phyloP scores from a whole-genome alignment of 1,139 yeast genomes.

The Arxiozyma slooffiae region DNA sequence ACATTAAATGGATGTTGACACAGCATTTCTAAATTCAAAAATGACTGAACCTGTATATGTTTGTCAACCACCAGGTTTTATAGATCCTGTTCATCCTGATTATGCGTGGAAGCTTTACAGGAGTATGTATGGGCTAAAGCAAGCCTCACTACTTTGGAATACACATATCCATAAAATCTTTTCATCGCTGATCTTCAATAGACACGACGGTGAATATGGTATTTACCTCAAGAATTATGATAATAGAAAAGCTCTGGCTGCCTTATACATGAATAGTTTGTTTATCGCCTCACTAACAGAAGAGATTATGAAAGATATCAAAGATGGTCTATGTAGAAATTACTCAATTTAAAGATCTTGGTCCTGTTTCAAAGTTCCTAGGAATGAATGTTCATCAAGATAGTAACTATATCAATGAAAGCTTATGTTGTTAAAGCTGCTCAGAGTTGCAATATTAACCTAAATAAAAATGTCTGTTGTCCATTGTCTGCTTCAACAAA shows the following conservation, averaged over 20 bases:
- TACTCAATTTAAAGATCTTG: not conserved
- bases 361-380: not conserved
- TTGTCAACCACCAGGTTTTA: not conserved
- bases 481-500: not conserved
- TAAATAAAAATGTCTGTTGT: not conserved
- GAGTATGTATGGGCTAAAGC: conserved; percentile 18
- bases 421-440: not conserved
- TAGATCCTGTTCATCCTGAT: not conserved
- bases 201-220: conserved; percentile 3
- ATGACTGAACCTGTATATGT: not conserved
- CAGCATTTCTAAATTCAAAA: not conserved
- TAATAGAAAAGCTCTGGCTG: conserved; percentile 1
- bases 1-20: not conserved
- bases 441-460: not conserved
- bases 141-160: conserved; percentile 36
- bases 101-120: not conserved
- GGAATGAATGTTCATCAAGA: not conserved
- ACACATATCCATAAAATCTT: conserved; percentile 20
- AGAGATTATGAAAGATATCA: not conserved
- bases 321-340: not conserved
- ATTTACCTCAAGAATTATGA: conserved; percentile 1
- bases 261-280: conserved; percentile 7
- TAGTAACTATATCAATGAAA: not conserved
- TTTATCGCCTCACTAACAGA: conserved; percentile 5
- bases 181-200: conserved; percentile 17